Conservation (phyloP, 2,329 filamentous ascomycete genomes). For the Pseudopyrenochaeta lycopersici region DNA sequence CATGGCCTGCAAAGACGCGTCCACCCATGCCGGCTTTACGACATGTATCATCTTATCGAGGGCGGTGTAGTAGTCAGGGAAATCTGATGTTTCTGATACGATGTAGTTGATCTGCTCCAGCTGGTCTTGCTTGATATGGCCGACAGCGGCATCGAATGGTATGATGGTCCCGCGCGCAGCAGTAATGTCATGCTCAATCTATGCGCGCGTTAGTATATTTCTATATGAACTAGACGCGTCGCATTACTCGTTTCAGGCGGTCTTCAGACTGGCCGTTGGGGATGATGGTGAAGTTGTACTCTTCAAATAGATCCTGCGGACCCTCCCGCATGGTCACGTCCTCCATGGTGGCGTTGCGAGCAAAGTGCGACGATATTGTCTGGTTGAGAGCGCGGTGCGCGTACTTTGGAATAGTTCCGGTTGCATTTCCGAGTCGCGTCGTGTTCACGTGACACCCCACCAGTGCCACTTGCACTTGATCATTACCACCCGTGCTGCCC, state of each 20-base stretch:
- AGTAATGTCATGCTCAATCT: constrained; percentile 59
- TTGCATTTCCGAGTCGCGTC: constrained; percentile 15
- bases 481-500: constrained; percentile 5
- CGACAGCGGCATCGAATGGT: constrained; percentile 48
- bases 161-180: constrained; percentile 60
- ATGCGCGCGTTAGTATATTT: constrained; percentile 25
- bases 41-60: constrained; percentile 83
- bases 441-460: constrained; percentile 25
- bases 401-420: not conserved
- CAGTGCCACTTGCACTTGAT: constrained; percentile 1
- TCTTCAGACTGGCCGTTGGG: constrained; percentile 49
- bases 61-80: constrained; percentile 82
- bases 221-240: constrained; percentile 23
- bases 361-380: constrained; percentile 7
- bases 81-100: constrained; percentile 83
- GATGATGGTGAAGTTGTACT: constrained; percentile 54
- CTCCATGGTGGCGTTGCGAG: constrained; percentile 35
- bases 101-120: constrained; percentile 67
- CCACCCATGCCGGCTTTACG: constrained; percentile 83
- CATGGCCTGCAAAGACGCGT: constrained; percentile 71
- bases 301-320: constrained; percentile 49
- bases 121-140: constrained; percentile 45
- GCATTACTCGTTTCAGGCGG: constrained; percentile 35
- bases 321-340: constrained; percentile 42
- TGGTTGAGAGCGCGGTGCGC: constrained; percentile 10